Evolutionary conservation across 495 filamentous ascomycete species (phyloP).

Genomic region (Astrothelium subdiscretum): DNA sequence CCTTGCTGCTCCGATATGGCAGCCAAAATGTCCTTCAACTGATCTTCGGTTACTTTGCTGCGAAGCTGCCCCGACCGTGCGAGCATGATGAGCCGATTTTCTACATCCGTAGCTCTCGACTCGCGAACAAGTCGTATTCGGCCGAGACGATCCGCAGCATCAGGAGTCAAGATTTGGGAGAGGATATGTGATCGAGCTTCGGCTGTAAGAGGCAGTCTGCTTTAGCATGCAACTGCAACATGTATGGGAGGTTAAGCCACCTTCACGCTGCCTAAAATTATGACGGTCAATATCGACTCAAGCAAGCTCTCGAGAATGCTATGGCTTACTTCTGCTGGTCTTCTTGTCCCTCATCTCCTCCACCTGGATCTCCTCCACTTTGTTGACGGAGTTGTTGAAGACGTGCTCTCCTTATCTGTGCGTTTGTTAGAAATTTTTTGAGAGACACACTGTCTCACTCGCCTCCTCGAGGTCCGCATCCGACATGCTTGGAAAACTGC

Average conservation of each 20-base stretch:
- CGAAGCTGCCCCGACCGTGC: slow-evolving; percentile 78
- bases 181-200: slow-evolving; percentile 69
- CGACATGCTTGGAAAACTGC: too few species aligned
- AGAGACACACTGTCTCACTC: slow-evolving; percentile 10
- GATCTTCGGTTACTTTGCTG: slow-evolving; percentile 78
- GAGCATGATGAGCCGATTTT: slow-evolving; percentile 86
- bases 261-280: not conserved
- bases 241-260: not conserved
- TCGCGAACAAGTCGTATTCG: slow-evolving; percentile 95
- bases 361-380: slow-evolving; percentile 32
- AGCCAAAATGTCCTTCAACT: slow-evolving; percentile 80
- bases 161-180: slow-evolving; percentile 84
- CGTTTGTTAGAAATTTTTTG: not conserved
- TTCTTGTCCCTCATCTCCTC: slow-evolving; percentile 41
- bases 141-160: slow-evolving; percentile 82
- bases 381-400: slow-evolving; percentile 83
- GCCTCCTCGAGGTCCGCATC: slow-evolving; percentile 80
- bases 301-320: not conserved
- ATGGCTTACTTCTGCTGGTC: slow-evolving; percentile 52
- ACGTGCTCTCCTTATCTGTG: slow-evolving; percentile 75
- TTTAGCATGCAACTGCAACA: slow-evolving; percentile 24
- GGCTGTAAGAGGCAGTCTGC: slow-evolving; percentile 27
- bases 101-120: slow-evolving; percentile 75
- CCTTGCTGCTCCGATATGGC: slow-evolving; percentile 47
- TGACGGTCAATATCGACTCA: slow-evolving; percentile 1